A percentile compares a stretch with the other conserved stretches of the same genome.
These are phyloP conservation scores for Pythium plurisporium DNA, from an alignment of 352 stramenopile genomes.

Conservation along the genomic window DNA sequence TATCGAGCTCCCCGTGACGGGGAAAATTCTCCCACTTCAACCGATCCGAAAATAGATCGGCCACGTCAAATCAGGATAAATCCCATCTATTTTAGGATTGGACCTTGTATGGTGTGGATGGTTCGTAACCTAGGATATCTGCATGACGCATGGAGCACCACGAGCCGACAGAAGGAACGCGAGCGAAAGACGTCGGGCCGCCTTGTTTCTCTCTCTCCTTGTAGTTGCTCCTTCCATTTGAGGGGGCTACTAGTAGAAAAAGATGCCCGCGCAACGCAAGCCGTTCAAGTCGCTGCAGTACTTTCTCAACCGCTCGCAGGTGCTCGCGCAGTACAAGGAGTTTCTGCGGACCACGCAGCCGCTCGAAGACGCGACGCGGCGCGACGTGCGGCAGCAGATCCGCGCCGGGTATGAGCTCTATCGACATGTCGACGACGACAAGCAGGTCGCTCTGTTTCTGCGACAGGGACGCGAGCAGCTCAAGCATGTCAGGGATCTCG, in stretches of 20 bases:
- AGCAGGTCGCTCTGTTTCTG: constrained; percentile 37
- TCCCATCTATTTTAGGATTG: not conserved
- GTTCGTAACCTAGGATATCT: not conserved
- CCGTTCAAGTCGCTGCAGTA: constrained; percentile 69
- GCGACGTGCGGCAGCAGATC: constrained; percentile 61
- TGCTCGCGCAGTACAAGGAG: constrained; percentile 58
- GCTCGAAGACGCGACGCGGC: constrained; percentile 33
- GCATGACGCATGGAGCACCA: not conserved
- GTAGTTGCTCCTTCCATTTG: not conserved
- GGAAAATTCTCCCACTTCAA: constrained; percentile 12
- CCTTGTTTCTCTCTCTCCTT: not conserved
- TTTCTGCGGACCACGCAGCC: constrained; percentile 58
- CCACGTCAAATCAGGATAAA: not conserved
- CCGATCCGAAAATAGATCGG: constrained; percentile 1
- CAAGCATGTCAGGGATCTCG: constrained; percentile 64
- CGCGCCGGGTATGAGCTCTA: constrained; percentile 52
- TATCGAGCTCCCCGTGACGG: not conserved
- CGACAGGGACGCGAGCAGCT: constrained; percentile 57
- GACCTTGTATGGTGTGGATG: not conserved
- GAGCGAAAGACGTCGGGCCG: not conserved
- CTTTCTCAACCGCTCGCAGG: constrained; percentile 62
- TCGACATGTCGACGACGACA: constrained; percentile 49
- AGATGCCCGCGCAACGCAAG: constrained; percentile 5
- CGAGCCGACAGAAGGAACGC: not conserved
- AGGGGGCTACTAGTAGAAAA: not conserved